Conservation (phyloP, 208 protist species). For the Kentomonas sorsogonicus region DNA sequence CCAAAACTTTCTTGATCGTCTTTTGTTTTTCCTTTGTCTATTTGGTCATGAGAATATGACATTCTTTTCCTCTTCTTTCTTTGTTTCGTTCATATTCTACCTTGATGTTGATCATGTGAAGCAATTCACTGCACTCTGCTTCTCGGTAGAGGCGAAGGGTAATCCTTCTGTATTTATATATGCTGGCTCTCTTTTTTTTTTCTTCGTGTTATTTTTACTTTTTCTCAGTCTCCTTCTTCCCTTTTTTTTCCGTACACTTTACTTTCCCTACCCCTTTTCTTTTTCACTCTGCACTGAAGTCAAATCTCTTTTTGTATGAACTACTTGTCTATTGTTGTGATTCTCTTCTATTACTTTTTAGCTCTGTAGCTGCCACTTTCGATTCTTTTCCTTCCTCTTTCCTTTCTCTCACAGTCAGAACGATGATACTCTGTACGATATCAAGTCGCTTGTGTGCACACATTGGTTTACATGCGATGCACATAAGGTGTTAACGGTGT, state of each 20-base stretch:
- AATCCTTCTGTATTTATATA: background rate
- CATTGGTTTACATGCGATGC: background rate
- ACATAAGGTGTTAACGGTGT: background rate
- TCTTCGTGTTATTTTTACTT: background rate
- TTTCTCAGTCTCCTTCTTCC: background rate
- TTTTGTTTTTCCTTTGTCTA: background rate
- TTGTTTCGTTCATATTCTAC: background rate
- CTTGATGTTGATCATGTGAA: background rate
- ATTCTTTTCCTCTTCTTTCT: background rate
- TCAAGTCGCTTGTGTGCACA: background rate
- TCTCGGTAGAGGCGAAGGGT: background rate
- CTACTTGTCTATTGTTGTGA: background rate
- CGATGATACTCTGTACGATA: background rate
- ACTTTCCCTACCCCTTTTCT: constrained; percentile 1
- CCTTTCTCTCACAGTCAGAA: background rate
- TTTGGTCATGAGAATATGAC: background rate
- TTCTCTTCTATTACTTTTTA: constrained; percentile 13
- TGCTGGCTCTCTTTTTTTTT: constrained; percentile 2
- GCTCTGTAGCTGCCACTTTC: background rate
- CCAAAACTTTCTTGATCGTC: background rate
- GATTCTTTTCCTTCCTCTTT: background rate
- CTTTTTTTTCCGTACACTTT: background rate
- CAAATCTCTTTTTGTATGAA: background rate
- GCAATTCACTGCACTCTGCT: background rate
- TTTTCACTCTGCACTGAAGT: constrained; percentile 12